Evolutionary conservation across 768 basidiomycete species (phyloP), one percentile per base, ranked within the genome.

Genomic region (Fomitopsis serialis): DNA sequence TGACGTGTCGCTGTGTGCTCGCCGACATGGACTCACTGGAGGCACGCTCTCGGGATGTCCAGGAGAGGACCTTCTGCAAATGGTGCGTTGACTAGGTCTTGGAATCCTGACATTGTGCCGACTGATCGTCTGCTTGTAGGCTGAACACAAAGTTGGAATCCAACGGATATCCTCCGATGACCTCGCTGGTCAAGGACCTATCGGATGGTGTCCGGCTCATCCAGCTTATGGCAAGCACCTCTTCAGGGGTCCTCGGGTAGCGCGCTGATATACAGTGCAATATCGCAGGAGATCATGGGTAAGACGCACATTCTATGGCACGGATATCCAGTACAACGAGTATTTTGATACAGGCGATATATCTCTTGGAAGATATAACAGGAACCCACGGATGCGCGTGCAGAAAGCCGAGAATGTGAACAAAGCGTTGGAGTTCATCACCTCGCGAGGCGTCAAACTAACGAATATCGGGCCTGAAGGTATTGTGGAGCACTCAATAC

Each of bases 391-490:
- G 34, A 94, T 98, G 77, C 82, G 95, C 29, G 86, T 98, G 1
- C 97, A 99, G 70, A 97, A 95, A 64, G 94, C 93, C 2, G 97
- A 99, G 78, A 99, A 99, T 70, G 95, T 96, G 46, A 95, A 92
- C 70, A 93, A 92, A 69, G 97, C 97, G 0, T 72, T 99, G 44
- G 90, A 96, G 60, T 98, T 97, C 70, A 98, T 99, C 69, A 87
- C 86, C 29, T 91, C 90, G 15, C 75, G 94, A 61, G 93, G 94
- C 11, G 92, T 98, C 52, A 95, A 96, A 66, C 75, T 99, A 58
- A 98, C 95, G 32, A 98, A 98, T 70, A 98, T 99, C 56, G 96
- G 94, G 15, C 92, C 95, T 10, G 96, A 98, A 81, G 93, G 93
- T 85, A 59, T 44, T 67, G 4, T 11, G 17, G 11, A 44, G 21